These are phyloP conservation scores for Taiozyma sp. DNA, from an alignment of 1,139 yeast species.

Conservation along the genomic window DNA sequence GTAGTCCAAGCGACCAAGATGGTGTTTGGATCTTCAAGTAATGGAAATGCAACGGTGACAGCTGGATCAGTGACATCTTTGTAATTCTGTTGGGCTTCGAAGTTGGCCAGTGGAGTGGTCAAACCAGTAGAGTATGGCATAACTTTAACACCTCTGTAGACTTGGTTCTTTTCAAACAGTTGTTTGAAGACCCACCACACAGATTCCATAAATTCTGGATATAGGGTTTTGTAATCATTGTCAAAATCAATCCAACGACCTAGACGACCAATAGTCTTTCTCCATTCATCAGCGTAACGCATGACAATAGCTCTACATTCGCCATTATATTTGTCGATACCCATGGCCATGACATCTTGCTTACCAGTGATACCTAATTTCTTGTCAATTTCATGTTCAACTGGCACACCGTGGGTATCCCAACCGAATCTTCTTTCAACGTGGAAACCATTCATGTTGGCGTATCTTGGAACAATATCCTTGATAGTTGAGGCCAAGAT, in stretches of 20 bases:
- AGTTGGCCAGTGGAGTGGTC: conserved; percentile 94
- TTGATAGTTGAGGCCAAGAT: conserved; percentile 93
- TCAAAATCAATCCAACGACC: conserved; percentile 99
- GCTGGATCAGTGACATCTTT: conserved; percentile 98
- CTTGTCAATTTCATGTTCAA: conserved; percentile 98
- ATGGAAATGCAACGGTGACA: conserved; percentile 84
- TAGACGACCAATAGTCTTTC: conserved; percentile 81
- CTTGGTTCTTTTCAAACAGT: conserved; percentile 76
- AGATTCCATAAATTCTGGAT: conserved; percentile 95
- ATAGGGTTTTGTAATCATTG: conserved; percentile 94
- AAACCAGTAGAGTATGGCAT: conserved; percentile 99
- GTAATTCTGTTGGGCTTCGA: conserved; percentile 97
- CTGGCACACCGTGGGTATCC: conserved; percentile 99
- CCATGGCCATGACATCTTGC: conserved; percentile 90
- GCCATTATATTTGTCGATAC: conserved; percentile 86
- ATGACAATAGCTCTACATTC: conserved; percentile 96
- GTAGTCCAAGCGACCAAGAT: conserved; percentile 97
- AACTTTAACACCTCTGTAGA: conserved; percentile 91
- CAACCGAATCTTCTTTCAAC: conserved; percentile 98
- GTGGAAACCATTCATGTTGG: conserved; percentile 94
- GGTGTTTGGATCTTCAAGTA: conserved; percentile 74
- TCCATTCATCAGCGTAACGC: conserved; percentile 96
- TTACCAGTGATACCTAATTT: conserved; percentile 89
- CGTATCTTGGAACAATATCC: conserved; percentile 96
- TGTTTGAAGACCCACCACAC: conserved; percentile 99